Percentiles rank a stretch among this genome's conserved stretches.
Conservation (phyloP, 1,284 basidiomycete species). For the Tylopilus microsporus region DNA sequence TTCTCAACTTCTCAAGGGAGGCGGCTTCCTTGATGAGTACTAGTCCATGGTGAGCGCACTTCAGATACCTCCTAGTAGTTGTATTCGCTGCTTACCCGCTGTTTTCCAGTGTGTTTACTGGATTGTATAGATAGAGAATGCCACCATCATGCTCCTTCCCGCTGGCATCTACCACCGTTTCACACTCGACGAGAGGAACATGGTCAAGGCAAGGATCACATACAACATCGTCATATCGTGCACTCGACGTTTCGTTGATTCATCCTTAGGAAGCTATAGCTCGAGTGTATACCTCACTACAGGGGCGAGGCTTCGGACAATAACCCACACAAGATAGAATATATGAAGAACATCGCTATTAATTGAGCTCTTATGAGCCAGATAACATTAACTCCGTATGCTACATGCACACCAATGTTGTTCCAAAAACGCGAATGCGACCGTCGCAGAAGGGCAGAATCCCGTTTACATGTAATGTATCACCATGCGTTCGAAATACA, state of each 20-base stretch:
- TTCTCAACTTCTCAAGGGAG: constrained; percentile 73
- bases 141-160: constrained; percentile 64
- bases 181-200: constrained; percentile 68
- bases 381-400: neutral
- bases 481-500: neutral
- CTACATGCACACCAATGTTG: neutral
- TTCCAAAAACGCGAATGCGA: neutral
- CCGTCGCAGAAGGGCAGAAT: neutral
- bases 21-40: constrained; percentile 71
- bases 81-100: too few species aligned
- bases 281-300: constrained; percentile 4
- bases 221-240: constrained; percentile 6
- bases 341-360: constrained; percentile 47
- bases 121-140: constrained; percentile 36
- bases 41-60: constrained; percentile 53
- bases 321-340: constrained; percentile 59
- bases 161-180: constrained; percentile 84
- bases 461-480: neutral
- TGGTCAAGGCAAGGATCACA: constrained; percentile 73
- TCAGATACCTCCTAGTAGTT: neutral
- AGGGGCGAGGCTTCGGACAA: constrained; percentile 50
- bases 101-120: too few species aligned
- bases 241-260: neutral
- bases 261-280: neutral
- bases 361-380: constrained; percentile 12